phyloP scores from a whole-genome alignment of 805 yeast species.

The Myxozyma neotropica region DNA sequence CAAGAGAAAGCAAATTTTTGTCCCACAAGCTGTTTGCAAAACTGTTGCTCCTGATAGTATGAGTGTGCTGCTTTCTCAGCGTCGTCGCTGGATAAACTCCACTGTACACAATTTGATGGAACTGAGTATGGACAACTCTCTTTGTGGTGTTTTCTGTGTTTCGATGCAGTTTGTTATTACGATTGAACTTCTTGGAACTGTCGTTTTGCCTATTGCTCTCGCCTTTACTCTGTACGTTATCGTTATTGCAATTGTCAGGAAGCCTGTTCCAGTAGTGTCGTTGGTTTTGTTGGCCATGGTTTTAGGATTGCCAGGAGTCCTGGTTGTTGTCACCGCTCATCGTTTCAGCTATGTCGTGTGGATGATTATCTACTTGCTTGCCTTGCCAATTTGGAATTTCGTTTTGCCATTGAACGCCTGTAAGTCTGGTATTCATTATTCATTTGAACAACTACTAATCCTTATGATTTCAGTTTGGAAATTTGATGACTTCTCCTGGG shows the following conservation, averaged over 20 bases:
- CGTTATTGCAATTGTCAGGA: conserved; percentile 66
- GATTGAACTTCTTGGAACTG: conserved; percentile 83
- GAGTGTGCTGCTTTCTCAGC: conserved; percentile 78
- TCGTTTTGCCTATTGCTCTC: conserved; percentile 87
- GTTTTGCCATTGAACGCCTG: conserved; percentile 69
- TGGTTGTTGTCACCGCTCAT: conserved; percentile 80
- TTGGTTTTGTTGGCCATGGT: conserved; percentile 73
- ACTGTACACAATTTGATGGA: conserved; percentile 94
- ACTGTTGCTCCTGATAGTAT: conserved; percentile 85
- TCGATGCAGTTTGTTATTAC: conserved; percentile 91
- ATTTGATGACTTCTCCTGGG: conserved; percentile 96
- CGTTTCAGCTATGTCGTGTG: conserved; percentile 71
- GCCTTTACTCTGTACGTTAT: conserved; percentile 80
- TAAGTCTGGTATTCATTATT: conserved; percentile 5
- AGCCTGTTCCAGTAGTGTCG: conserved; percentile 78
- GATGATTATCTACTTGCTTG: conserved; percentile 75
- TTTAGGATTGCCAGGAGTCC: conserved; percentile 81
- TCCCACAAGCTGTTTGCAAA: conserved; percentile 90
- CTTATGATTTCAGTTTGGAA: conserved; percentile 71
- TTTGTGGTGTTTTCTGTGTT: conserved; percentile 93
- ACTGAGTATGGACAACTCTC: conserved; percentile 76
- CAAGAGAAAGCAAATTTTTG: conserved; percentile 80
- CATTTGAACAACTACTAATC: background rate
- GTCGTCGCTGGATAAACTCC: conserved; percentile 97
- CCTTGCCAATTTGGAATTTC: conserved; percentile 92